Base-by-base conservation (phyloP, 805 yeast species). In the Metschnikowia sp. region DNA sequence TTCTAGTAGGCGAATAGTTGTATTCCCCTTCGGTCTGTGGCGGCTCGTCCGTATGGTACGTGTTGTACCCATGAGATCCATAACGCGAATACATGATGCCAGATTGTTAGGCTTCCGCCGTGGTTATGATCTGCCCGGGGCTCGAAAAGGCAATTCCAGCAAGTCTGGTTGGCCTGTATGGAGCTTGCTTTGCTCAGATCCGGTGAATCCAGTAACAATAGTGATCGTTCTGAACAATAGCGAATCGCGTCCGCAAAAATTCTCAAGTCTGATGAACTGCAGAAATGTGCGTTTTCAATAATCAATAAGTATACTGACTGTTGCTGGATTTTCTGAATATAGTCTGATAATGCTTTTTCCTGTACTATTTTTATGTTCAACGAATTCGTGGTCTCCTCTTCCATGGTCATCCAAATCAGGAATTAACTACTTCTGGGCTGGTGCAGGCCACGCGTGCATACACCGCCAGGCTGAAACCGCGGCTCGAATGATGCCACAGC, bases 1-100 rank as follows among this genome's bases (percentile, higher is more conserved):
- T 37, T 28, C 50, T 18, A 13, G 47, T 32, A 26, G 38, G 39
- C 11, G 50, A 42, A 42, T 51, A 55, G 47, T 53, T 49, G 51
- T 55, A 46, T 26, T 40, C 40, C 3, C 54, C 57, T n/a, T 47
- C 36, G 12, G 49, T 44, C 36, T 51, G 55, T 26, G 47, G 39
- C 13, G 44, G 13, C 19, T 40, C 44, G 43, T 39, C 40, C 36
- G 22, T 36, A 3, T 22, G 28, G 42, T 39, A 45, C 35, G 41
- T 26, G 29, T 45, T 40, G 37, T 39, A 35, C 39, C 48, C n/a
- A 28, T 40, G 36, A 39, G 40, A 43, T 28, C 29, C 31, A 2
- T 36, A 37, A 28, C 48, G 48, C 12, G 48, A 45, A 32, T 45
- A 45, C 48, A 45, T 45, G 26, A 1, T 22, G 26, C 26, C 7